Evolutionary conservation across 2,329 filamentous ascomycete genomes (phyloP).

Genomic region (Bipolaris cookei): DNA sequence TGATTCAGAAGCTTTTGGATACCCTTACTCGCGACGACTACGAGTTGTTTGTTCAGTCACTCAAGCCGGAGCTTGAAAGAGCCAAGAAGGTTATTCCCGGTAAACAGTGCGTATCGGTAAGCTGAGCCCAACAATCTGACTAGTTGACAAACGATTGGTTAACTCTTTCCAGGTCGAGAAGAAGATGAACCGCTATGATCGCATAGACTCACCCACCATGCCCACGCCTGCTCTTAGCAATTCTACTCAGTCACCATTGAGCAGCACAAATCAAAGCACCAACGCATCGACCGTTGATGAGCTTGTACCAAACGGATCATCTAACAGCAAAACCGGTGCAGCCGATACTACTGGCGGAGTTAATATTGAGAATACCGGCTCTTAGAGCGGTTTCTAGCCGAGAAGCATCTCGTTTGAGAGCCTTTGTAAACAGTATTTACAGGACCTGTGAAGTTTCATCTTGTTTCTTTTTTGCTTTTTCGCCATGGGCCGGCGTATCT

Average conservation of each 20-base stretch:
- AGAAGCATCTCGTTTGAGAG: constrained; percentile 4
- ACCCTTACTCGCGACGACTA: constrained; percentile 52
- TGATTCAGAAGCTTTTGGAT: constrained; percentile 84
- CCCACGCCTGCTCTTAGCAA: constrained; percentile 69
- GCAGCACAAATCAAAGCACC: constrained; percentile 69
- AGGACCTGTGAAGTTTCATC: constrained; percentile 4
- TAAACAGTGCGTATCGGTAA: constrained; percentile 54
- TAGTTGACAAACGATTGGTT: constrained; percentile 2
- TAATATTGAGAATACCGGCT: constrained; percentile 23
- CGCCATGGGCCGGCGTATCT: constrained; percentile 17
- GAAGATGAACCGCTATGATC: constrained; percentile 55
- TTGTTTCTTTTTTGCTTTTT: constrained; percentile 11
- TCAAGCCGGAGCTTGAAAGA: constrained; percentile 55
- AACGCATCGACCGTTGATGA: constrained; percentile 62
- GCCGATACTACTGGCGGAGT: constrained; percentile 20
- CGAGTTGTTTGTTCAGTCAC: constrained; percentile 48
- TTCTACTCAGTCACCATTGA: constrained; percentile 73
- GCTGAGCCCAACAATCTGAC: constrained; percentile 7
- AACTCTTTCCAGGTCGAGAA: constrained; percentile 50
- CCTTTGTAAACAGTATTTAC: constrained; percentile 11
- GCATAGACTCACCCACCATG: constrained; percentile 37
- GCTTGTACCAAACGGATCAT: constrained; percentile 40
- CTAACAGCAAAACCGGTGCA: constrained; percentile 22
- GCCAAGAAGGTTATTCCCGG: constrained; percentile 50
- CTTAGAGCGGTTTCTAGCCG: constrained; percentile 10